These are phyloP conservation scores for Colletotrichum noveboracense DNA, from an alignment of 2,329 filamentous ascomycete genomes.

Conservation along the genomic window DNA sequence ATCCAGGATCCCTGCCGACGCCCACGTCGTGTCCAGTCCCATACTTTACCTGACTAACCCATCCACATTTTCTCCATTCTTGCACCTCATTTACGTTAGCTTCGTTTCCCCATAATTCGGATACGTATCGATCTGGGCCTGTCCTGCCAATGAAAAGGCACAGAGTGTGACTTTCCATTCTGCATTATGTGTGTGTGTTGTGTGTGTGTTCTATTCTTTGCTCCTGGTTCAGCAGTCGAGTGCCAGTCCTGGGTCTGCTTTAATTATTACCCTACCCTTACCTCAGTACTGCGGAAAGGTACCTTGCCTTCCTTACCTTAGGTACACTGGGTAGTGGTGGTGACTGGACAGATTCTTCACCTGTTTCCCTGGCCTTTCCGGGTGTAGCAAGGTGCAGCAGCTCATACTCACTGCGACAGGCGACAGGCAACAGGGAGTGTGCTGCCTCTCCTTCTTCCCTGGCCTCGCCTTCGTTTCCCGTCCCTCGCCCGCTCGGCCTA, in stretches of 20 bases:
- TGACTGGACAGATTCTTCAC: neutral
- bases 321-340: neutral
- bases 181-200: neutral
- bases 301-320: neutral
- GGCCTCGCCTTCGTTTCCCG: neutral
- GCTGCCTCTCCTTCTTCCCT: neutral
- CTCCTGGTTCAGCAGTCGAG: neutral
- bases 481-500: neutral
- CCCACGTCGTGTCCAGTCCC: neutral
- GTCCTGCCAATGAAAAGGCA: neutral
- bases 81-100: neutral
- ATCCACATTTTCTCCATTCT: conserved; percentile 10
- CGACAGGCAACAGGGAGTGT: neutral
- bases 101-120: conserved; percentile 18
- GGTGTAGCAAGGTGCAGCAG: conserved; percentile 5
- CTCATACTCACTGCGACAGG: neutral
- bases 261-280: conserved; percentile 10
- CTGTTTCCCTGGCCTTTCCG: neutral
- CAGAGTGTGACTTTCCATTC: neutral
- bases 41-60: conserved; percentile 16
- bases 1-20: neutral
- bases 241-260: neutral
- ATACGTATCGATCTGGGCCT: neutral
- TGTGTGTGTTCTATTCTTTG: neutral
- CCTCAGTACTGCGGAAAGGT: neutral